Evolutionary conservation across 1,139 yeast genomes (phyloP).

Genomic region (Magnusiomyces magnusii): DNA sequence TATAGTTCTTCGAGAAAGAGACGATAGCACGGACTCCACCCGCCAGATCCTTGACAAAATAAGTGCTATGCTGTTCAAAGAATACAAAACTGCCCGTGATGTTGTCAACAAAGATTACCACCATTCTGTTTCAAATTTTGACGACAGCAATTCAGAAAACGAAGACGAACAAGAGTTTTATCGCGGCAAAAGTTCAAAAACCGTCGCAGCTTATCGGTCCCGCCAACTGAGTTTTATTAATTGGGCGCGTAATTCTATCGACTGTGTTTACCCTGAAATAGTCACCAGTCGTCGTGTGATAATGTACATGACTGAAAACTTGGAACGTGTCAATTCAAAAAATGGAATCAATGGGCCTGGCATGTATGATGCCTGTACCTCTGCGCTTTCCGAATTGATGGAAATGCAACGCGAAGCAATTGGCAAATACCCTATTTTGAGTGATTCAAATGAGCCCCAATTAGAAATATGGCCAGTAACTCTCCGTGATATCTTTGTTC

Average conservation of each 20-base stretch:
- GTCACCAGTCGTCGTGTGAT: conserved; percentile 1
- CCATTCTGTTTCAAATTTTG: neutral
- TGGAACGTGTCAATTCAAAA: neutral
- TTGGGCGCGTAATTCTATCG: neutral
- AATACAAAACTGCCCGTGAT: neutral
- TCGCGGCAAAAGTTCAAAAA: neutral
- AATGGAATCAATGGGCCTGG: neutral
- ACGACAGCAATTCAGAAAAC: neutral
- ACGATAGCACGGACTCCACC: neutral
- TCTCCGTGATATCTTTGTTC: neutral
- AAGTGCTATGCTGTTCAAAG: neutral
- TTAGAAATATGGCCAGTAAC: neutral
- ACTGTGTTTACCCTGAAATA: neutral
- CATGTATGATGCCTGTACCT: neutral
- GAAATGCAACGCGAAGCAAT: neutral
- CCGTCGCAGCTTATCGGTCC: neutral
- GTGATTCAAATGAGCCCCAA: neutral
- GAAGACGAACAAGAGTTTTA: neutral
- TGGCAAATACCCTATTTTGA: neutral
- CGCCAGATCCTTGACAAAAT: neutral
- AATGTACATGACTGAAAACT: neutral
- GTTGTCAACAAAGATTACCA: neutral
- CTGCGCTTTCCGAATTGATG: conserved; percentile 1
- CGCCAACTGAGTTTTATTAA: neutral
- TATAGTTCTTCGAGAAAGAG: neutral